Percentiles rank a stretch among this genome's conserved stretches.
phyloP scores from a whole-genome alignment of 2,329 filamentous ascomycete genomes.

The Aspergillus ochraceus region DNA sequence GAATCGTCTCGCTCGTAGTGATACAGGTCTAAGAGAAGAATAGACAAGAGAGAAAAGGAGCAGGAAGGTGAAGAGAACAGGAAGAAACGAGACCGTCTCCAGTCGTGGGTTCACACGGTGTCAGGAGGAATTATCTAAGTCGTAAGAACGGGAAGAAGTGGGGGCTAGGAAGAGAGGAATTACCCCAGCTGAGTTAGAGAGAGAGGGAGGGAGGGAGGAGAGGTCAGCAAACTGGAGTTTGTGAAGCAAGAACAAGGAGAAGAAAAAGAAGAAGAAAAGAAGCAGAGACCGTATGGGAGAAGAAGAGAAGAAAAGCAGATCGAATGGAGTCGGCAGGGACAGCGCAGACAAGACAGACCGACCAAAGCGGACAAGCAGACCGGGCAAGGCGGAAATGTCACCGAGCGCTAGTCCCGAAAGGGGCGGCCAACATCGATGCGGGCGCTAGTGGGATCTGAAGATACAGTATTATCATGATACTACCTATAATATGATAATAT shows the following conservation, averaged over 20 bases:
- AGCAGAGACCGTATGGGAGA: background rate
- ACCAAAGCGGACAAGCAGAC: background rate
- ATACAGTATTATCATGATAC: too few species aligned
- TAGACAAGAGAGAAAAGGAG: background rate
- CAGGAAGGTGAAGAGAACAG: background rate
- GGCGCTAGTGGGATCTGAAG: background rate
- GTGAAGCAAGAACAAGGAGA: background rate
- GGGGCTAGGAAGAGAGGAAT: background rate
- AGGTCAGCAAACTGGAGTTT: background rate
- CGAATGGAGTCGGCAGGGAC: background rate
- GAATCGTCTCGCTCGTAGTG: constrained; percentile 1
- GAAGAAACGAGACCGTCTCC: background rate
- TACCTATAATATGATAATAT: too few species aligned
- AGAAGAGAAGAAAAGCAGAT: background rate
- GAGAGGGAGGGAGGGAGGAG: constrained; percentile 2
- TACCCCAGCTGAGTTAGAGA: background rate
- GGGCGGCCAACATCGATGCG: background rate
- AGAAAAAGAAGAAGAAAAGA: background rate
- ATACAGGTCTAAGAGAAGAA: constrained; percentile 5
- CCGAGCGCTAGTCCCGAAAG: background rate
- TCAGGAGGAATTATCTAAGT: constrained; percentile 2
- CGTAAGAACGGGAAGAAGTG: background rate
- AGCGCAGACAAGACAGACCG: background rate
- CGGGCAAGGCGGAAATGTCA: background rate
- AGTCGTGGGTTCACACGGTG: background rate